Base-by-base conservation (phyloP, 2,329 filamentous ascomycete species). In the Microdochium trichocladiopsis region DNA sequence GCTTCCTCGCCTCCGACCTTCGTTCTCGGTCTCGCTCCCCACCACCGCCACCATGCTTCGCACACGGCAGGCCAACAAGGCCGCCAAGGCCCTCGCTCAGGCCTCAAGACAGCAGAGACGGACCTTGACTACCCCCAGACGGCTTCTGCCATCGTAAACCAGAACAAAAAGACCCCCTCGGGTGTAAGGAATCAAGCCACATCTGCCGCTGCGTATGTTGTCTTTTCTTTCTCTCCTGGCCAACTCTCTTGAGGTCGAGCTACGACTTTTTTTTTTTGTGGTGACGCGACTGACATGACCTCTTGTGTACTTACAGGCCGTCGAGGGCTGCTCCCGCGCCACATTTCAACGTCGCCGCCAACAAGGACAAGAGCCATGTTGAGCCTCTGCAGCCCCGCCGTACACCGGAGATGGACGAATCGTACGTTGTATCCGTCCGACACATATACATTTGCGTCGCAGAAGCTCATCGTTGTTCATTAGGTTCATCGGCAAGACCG, bases 401-500 rank as follows among this genome's bases (percentile, higher is more conserved):
- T 63, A 70, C 74, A 54, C 76, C 76, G 53, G 82, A 87, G 56
- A 85, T 91, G 78, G 88, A 92, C 69, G 88, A 92, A 69, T 91
- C 88, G 86, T 90, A 84, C 60, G 86, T 78, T 51, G 21, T 33
- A 47, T 24, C 48, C 25, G 41, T 50, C 52, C 50, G 56, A 55
- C 57, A 51, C 53, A 53, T 28, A 18, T 33, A 25, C 47, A 11
- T 50, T 28, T 21, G 21, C 41, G 51, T 47, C 52, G 53, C 58
- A 25, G 21, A 49, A 25, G 52, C 59, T 59, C 49, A 61, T 53
- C 50, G 25, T 6, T 23, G 54, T 23, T 57, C 50, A 53, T 52
- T 59, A 90, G 86, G 55, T 95, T 97, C 71, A 90, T 97, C 65
- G 93, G 93, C 57, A 93, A 92, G 79, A 95, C 84, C 49, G 93